Evolutionary conservation across 2,329 filamentous ascomycete species (phyloP).

Genomic region (Cylindrodendrum hubeiense): DNA sequence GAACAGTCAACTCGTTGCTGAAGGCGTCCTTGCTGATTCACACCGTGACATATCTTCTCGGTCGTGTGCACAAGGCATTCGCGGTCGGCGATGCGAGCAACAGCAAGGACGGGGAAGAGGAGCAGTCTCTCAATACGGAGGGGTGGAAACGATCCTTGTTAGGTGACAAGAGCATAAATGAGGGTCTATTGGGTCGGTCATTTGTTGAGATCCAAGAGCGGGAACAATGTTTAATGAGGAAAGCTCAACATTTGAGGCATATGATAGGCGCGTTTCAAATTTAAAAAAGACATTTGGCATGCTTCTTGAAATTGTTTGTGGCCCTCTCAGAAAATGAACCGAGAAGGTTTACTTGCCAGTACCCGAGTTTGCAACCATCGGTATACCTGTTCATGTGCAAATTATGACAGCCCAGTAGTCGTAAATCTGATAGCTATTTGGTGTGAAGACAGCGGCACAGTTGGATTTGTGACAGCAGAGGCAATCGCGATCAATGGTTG

Average conservation of each 20-base stretch:
- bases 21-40: conserved; percentile 27
- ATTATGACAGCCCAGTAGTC: too few relatives aligned
- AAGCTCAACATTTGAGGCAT: conserved; percentile 22
- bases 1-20: conserved; percentile 20
- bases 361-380: too few relatives aligned
- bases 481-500: too few relatives aligned
- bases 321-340: too few relatives aligned
- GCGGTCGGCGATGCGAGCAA: neutral
- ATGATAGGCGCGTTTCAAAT: conserved; percentile 29
- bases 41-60: conserved; percentile 24
- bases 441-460: too few relatives aligned
- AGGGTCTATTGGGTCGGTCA: conserved; percentile 23
- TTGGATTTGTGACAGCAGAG: too few relatives aligned
- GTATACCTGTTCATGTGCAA: too few relatives aligned
- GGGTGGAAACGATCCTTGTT: conserved; percentile 25
- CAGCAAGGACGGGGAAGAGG: conserved; percentile 1
- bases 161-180: conserved; percentile 15
- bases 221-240: conserved; percentile 22
- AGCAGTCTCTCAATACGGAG: neutral
- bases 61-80: conserved; percentile 23
- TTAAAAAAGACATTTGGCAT: neutral
- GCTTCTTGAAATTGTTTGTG: too few relatives aligned
- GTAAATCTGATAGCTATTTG: too few relatives aligned
- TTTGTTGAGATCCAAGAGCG: conserved; percentile 28
- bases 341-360: too few relatives aligned